Conservation (phyloP, 2,329 filamentous ascomycete species). For the Trichothecium sympodiale region DNA sequence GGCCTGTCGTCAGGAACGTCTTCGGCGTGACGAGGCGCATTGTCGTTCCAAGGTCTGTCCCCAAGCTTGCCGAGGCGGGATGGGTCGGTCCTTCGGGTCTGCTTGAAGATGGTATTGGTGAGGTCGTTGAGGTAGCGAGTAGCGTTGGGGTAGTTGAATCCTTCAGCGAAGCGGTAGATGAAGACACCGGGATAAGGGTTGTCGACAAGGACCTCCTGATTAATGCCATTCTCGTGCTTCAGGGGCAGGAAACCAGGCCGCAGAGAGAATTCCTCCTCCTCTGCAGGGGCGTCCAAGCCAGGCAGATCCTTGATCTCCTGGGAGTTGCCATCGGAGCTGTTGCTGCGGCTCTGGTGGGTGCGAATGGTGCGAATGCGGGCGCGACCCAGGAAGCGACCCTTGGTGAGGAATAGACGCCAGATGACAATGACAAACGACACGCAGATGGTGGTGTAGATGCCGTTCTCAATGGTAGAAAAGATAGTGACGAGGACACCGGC, state of each 20-base stretch:
- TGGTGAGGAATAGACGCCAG: constrained; percentile 68
- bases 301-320: constrained; percentile 5
- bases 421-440: constrained; percentile 61
- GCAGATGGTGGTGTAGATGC: constrained; percentile 71
- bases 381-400: constrained; percentile 66
- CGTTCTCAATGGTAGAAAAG: constrained; percentile 72
- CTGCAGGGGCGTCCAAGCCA: constrained; percentile 12
- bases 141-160: constrained; percentile 46
- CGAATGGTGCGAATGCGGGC: constrained; percentile 77
- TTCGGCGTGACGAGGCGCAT: constrained; percentile 24
- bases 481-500: constrained; percentile 74
- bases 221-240: constrained; percentile 38
- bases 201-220: constrained; percentile 32
- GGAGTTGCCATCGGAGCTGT: constrained; percentile 41
- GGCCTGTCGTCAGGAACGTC: constrained; percentile 28
- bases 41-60: constrained; percentile 49
- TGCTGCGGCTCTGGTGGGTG: constrained; percentile 52
- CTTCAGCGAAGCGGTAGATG: constrained; percentile 42
- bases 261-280: constrained; percentile 33
- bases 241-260: constrained; percentile 35
- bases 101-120: constrained; percentile 30
- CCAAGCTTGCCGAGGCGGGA: constrained; percentile 33
- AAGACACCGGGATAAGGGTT: constrained; percentile 42
- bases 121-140: constrained; percentile 39
- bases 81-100: constrained; percentile 33